Evolutionary conservation across 306 rosid genomes (phyloP).

Genomic region (Vigna angularis): DNA sequence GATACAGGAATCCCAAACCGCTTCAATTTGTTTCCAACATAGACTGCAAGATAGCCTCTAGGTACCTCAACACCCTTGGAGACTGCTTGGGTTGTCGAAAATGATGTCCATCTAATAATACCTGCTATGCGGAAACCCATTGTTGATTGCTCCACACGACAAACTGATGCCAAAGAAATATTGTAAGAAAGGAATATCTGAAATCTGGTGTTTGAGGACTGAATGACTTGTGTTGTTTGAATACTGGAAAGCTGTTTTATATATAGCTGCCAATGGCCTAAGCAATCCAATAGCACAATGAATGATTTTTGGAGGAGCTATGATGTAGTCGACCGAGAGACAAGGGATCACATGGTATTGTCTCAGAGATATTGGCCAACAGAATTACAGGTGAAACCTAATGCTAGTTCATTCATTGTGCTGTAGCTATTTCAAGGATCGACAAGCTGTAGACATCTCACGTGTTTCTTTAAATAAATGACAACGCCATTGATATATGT

Average conservation of each 20-base stretch:
- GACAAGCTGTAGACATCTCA: slow-evolving; percentile 34
- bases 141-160: background rate
- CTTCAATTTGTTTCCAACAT: slow-evolving; percentile 49
- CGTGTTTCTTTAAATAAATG: background rate
- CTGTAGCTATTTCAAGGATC: background rate
- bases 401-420: background rate
- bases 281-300: background rate
- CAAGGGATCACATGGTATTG: slow-evolving; percentile 45
- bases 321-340: background rate
- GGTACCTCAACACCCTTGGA: slow-evolving; percentile 42
- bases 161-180: slow-evolving; percentile 12
- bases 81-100: slow-evolving; percentile 2
- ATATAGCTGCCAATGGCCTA: slow-evolving; percentile 29
- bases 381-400: background rate
- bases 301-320: background rate
- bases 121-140: slow-evolving; percentile 47
- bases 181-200: slow-evolving; percentile 2
- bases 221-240: slow-evolving; percentile 19
- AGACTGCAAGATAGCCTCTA: slow-evolving; percentile 49
- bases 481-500: background rate
- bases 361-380: slow-evolving; percentile 26
- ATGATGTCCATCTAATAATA: slow-evolving; percentile 9
- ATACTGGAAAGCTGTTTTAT: slow-evolving; percentile 25
- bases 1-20: slow-evolving; percentile 47
- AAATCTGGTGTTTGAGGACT: background rate